Evolutionary conservation across 2,329 filamentous ascomycete species (phyloP).

Genomic region (Cladophialophora immunda): DNA sequence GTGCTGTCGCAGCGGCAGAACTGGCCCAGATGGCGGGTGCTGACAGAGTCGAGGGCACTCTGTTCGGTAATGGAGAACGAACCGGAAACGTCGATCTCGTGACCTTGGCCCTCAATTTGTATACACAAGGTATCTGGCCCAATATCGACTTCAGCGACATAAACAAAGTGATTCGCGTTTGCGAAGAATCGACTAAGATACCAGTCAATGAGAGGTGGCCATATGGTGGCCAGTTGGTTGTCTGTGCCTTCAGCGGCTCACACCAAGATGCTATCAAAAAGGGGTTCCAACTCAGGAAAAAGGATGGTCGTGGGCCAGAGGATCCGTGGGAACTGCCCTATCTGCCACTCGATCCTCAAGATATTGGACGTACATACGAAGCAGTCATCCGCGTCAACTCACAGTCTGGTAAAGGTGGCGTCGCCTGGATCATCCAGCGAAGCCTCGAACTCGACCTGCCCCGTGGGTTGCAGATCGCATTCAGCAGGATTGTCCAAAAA

Average conservation of each 20-base stretch:
- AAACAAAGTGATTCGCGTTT: slow-evolving; percentile 82
- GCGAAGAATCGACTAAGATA: slow-evolving; percentile 94
- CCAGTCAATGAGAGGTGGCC: slow-evolving; percentile 88
- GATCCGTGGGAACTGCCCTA: slow-evolving; percentile 87
- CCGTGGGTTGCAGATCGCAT: slow-evolving; percentile 89
- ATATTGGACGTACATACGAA: slow-evolving; percentile 97
- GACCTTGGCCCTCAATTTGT: slow-evolving; percentile 89
- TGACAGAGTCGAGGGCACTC: slow-evolving; percentile 89
- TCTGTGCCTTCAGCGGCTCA: slow-evolving; percentile 88
- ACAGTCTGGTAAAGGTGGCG: slow-evolving; percentile 92
- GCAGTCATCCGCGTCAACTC: slow-evolving; percentile 98
- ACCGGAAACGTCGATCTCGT: slow-evolving; percentile 96
- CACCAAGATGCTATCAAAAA: slow-evolving; percentile 99
- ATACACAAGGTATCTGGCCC: slow-evolving; percentile 88
- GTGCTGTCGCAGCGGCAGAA: slow-evolving; percentile 87
- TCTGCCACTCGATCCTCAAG: slow-evolving; percentile 88
- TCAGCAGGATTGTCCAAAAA: slow-evolving; percentile 85
- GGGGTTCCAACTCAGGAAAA: slow-evolving; percentile 73
- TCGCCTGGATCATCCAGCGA: slow-evolving; percentile 91
- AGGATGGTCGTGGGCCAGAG: slow-evolving; percentile 66
- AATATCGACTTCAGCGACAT: slow-evolving; percentile 93
- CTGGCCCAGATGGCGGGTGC: slow-evolving; percentile 96
- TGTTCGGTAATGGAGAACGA: slow-evolving; percentile 94
- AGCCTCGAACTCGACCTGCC: slow-evolving; percentile 91
- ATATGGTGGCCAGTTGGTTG: slow-evolving; percentile 90